Percentiles rank a stretch among this genome's conserved stretches.
Evolutionary conservation across 768 basidiomycete species (phyloP).

Genomic region (Lentinula lateritia): DNA sequence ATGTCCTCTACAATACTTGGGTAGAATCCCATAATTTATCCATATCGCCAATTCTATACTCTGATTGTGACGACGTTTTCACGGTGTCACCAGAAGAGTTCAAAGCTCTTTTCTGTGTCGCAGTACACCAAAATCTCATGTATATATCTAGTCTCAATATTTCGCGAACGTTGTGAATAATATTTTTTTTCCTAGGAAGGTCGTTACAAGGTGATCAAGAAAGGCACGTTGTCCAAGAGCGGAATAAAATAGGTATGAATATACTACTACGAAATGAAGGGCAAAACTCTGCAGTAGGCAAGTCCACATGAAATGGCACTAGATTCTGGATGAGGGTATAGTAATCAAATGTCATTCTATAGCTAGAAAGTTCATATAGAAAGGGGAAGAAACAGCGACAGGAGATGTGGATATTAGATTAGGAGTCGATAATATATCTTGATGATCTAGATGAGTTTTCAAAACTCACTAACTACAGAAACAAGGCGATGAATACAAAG

Average conservation of each 20-base stretch:
- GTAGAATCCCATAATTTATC: no score
- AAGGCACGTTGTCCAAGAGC: neutral
- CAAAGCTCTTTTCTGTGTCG: no score
- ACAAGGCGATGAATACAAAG: neutral
- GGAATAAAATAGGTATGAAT: neutral
- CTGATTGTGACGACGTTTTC: no score
- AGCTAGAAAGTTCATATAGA: neutral
- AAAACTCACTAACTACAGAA: neutral
- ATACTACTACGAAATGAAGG: neutral
- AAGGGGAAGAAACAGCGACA: neutral
- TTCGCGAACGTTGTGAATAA: no score
- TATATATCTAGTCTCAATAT: no score
- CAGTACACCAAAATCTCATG: no score
- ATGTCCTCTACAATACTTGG: neutral
- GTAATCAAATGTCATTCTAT: neutral
- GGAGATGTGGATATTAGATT: neutral
- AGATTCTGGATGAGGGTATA: neutral
- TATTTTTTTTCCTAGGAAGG: no score
- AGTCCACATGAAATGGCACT: neutral
- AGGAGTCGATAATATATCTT: neutral
- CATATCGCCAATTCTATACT: no score
- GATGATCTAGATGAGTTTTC: neutral
- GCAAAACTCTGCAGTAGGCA: neutral
- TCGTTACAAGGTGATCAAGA: neutral
- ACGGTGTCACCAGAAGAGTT: no score